Percentiles rank a stretch among this genome's conserved stretches.
These are phyloP conservation scores for Solanum paucissectum DNA, from an alignment of 257 asterid species.

Conservation along the genomic window DNA sequence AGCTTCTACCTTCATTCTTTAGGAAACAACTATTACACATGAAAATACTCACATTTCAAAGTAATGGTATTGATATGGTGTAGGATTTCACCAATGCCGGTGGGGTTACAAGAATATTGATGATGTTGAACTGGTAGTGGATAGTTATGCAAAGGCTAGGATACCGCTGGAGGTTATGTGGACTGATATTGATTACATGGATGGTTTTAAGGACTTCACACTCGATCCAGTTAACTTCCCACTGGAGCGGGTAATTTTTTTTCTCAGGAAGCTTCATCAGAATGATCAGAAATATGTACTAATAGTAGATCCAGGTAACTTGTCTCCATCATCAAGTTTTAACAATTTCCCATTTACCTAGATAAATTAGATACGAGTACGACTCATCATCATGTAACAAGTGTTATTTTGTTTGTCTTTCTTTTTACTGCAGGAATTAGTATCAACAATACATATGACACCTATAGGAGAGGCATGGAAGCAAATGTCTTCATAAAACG, in stretches of 20 bases:
- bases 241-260: conserved; percentile 1
- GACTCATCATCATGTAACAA: background rate
- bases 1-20: background rate
- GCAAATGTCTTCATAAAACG: conserved; percentile 7
- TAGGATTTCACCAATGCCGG: conserved; percentile 23
- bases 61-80: background rate
- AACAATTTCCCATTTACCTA: background rate
- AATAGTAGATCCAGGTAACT: conserved; percentile 23
- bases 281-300: conserved; percentile 15
- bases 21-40: background rate
- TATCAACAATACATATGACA: conserved; percentile 9
- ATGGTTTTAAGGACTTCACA: conserved; percentile 19
- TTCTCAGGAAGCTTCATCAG: conserved; percentile 8
- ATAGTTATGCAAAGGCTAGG: conserved; percentile 9
- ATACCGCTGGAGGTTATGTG: conserved; percentile 22
- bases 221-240: conserved; percentile 19
- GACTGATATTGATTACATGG: conserved; percentile 26
- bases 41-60: background rate
- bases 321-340: background rate
- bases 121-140: conserved; percentile 12
- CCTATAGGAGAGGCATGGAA: conserved; percentile 9
- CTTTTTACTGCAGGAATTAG: conserved; percentile 10
- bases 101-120: conserved; percentile 12
- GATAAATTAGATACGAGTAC: background rate
- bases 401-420: background rate